Base-by-base conservation (phyloP, 352 stramenopile genomes). In the Phytophthora fragariaefolia region DNA sequence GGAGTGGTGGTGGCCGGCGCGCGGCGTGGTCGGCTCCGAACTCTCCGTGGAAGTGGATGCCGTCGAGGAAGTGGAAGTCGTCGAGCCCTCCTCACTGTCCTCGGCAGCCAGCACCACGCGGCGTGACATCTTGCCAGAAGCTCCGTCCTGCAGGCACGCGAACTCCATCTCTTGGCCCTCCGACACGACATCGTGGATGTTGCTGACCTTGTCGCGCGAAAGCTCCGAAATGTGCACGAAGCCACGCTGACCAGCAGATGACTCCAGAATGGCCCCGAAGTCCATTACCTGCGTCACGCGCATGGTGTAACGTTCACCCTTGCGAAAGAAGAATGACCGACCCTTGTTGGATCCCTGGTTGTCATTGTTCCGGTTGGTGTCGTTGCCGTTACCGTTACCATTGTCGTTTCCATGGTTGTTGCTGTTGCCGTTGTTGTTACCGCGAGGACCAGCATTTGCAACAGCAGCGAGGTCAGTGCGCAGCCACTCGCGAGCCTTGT, bases 161-260 rank as follows among this genome's bases (percentile, higher is more conserved):
- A 92, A 87, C 50, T 95, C 85, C 58, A 96, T 72, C 62, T 89
- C 83, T 64, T 96, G 82, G 42, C 83, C 86, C 40, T 86, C 71
- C 22, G 84, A 76, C 23, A 96, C 56, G 7, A 80, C 53, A 40
- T 83, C 69, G 45, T 82, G 74, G 45, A 94, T 94, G 62, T 91
- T 85, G 22, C 70, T 79, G 18, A 95, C 71, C 58, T 85, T 88
- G 17, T 73, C 58, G 49, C 79, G 69, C 2, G 87, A 72, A n/a
- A 98, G 71, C 71, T 99, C 92, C 30, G 90, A 97, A 53, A 99
- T 92, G 83, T 99, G 97, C 28, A 99, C 83, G 36, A 99, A 91
- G 38, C 90, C 97, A 28, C 96, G 87, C 55, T 98, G 85, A 24
- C 80, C 76, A 32, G 93, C 65, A 26, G 92, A 63, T 22, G 83